phyloP scores from a whole-genome alignment of 805 yeast species.

The Teunomyces panamensis region DNA sequence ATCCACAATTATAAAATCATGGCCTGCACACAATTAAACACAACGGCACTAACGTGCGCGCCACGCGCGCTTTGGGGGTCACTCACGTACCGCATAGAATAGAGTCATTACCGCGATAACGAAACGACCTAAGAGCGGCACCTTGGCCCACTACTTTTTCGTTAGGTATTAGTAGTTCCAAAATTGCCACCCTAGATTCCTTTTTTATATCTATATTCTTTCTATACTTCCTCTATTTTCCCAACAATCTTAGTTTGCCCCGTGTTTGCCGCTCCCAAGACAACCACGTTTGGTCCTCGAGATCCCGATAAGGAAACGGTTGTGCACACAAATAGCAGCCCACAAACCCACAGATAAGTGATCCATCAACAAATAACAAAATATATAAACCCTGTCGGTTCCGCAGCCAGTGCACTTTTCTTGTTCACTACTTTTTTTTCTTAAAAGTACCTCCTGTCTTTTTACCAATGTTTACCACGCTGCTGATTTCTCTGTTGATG shows the following conservation, averaged over 20 bases:
- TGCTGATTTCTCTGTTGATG: slow-evolving; percentile 8
- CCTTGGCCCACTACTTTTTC: too few relatives aligned
- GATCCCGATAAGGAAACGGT: neutral
- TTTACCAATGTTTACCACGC: slow-evolving; percentile 11
- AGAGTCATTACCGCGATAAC: too few relatives aligned
- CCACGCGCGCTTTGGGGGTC: neutral
- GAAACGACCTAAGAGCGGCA: too few relatives aligned
- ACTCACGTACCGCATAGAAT: neutral
- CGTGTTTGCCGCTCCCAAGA: neutral
- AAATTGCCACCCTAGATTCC: too few relatives aligned
- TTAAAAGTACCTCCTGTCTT: neutral
- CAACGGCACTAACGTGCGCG: neutral
- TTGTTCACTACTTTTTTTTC: neutral
- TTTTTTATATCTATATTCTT: too few relatives aligned
- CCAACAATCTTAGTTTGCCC: neutral
- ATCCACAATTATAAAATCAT: too few relatives aligned
- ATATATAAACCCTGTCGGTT: slow-evolving; percentile 5
- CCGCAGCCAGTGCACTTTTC: neutral
- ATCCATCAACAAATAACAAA: slow-evolving; percentile 4
- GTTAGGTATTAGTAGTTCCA: too few relatives aligned
- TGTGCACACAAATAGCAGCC: slow-evolving; percentile 1
- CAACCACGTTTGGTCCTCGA: neutral
- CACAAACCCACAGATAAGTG: slow-evolving; percentile 5
- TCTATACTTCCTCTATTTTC: neutral
- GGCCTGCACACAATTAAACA: too few relatives aligned